Conservation (phyloP, 2,329 filamentous ascomycete genomes). For the Aureobasidium namibiae region DNA sequence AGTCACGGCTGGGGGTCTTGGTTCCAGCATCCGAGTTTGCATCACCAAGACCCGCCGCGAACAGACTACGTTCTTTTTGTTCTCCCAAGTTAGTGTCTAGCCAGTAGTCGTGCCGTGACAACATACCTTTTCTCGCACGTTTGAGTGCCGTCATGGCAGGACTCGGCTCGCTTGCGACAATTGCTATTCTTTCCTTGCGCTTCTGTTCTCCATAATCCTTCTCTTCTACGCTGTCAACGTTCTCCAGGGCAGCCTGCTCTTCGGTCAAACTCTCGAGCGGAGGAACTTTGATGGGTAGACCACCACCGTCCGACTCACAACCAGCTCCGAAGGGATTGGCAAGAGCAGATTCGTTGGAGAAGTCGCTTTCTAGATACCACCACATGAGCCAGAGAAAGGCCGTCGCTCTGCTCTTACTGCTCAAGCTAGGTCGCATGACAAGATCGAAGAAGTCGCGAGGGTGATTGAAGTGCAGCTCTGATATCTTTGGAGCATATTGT, state of each 20-base stretch:
- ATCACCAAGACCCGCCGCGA: slow-evolving; percentile 8
- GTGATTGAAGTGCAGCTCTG: slow-evolving; percentile 81
- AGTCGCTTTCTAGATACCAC: slow-evolving; percentile 97
- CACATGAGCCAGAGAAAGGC: slow-evolving; percentile 98
- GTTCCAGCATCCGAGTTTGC: slow-evolving; percentile 5
- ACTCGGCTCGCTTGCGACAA: slow-evolving; percentile 66
- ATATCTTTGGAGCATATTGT: slow-evolving; percentile 81
- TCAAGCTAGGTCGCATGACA: slow-evolving; percentile 80
- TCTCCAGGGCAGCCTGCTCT: slow-evolving; percentile 60
- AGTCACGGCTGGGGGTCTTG: slow-evolving; percentile 30
- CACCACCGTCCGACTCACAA: slow-evolving; percentile 33
- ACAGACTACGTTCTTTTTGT: slow-evolving; percentile 12
- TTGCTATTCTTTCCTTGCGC: slow-evolving; percentile 62
- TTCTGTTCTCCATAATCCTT: slow-evolving; percentile 63
- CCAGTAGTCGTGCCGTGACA: background rate
- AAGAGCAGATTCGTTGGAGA: slow-evolving; percentile 75
- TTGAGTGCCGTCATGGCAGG: slow-evolving; percentile 51
- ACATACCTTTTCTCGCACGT: slow-evolving; percentile 37
- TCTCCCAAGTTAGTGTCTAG: slow-evolving; percentile 9
- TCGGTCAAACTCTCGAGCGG: slow-evolving; percentile 55
- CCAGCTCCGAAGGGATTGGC: slow-evolving; percentile 79
- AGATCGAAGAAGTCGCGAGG: slow-evolving; percentile 91
- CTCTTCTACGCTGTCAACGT: slow-evolving; percentile 65
- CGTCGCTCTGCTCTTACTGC: slow-evolving; percentile 71
- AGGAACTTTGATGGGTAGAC: slow-evolving; percentile 53